Evolutionary conservation across 1,139 yeast species (phyloP).

Genomic region (Yamadazyma atlantica): DNA sequence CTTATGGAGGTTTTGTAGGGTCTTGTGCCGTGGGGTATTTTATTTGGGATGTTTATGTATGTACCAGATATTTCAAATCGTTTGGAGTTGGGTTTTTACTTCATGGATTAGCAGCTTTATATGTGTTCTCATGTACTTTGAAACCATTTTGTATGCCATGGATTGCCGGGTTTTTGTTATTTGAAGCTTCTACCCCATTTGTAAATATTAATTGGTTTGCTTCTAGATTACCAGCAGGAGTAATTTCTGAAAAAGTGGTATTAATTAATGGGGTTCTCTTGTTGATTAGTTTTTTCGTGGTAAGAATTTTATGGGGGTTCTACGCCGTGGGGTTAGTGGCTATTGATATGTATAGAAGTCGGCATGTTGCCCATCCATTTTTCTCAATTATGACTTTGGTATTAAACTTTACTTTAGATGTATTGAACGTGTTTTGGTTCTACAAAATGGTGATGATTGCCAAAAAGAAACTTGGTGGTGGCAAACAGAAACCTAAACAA

Average conservation of each 20-base stretch:
- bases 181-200: conserved; percentile 92
- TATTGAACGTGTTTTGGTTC: conserved; percentile 77
- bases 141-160: conserved; percentile 63
- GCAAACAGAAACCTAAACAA: conserved; percentile 20
- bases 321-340: conserved; percentile 60
- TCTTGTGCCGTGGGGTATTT: conserved; percentile 83
- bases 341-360: conserved; percentile 46
- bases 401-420: conserved; percentile 65
- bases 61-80: conserved; percentile 54
- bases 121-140: conserved; percentile 62
- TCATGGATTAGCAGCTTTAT: conserved; percentile 82
- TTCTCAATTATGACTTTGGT: conserved; percentile 46
- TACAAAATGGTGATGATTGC: conserved; percentile 81
- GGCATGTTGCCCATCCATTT: conserved; percentile 25
- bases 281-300: conserved; percentile 68
- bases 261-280: conserved; percentile 70
- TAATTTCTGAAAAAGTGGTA: conserved; percentile 51
- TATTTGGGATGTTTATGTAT: conserved; percentile 83
- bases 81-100: conserved; percentile 84
- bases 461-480: conserved; percentile 34
- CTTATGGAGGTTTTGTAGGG: conserved; percentile 70
- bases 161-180: conserved; percentile 79
- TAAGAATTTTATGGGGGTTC: conserved; percentile 88
- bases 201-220: conserved; percentile 92
- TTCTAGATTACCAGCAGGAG: conserved; percentile 63